These are phyloP conservation scores for Gilbertella persicaria DNA, from an alignment of 371 early-diverging fungal species.

Conservation along the genomic window DNA sequence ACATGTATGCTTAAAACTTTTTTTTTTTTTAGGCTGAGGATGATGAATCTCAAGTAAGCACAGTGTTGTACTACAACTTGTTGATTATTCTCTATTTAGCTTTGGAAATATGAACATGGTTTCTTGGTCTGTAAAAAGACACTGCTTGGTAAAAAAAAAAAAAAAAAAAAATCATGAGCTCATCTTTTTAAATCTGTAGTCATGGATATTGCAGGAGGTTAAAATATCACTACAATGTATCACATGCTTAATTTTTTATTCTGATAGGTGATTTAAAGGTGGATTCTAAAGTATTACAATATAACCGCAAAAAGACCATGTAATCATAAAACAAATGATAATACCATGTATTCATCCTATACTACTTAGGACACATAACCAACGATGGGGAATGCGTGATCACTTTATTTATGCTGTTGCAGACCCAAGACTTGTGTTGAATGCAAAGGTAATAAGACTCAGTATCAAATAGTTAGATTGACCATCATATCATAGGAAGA, in stretches of 20 bases:
- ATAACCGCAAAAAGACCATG: conserved; percentile 44
- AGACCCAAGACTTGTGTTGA: conserved; percentile 46
- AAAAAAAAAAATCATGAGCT: conserved; percentile 1
- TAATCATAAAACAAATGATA: conserved; percentile 11
- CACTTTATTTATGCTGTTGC: conserved; percentile 42
- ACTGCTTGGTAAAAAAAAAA: conserved; percentile 27
- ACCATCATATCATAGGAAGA: conserved; percentile 5
- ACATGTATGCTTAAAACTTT: background rate
- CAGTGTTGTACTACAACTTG: too few species aligned
- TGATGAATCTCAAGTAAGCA: conserved; percentile 7
- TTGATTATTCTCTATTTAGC: conserved; percentile 14
- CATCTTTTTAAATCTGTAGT: conserved; percentile 15
- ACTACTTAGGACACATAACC: conserved; percentile 41
- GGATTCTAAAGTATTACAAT: conserved; percentile 34
- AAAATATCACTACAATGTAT: background rate
- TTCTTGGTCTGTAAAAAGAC: conserved; percentile 35
- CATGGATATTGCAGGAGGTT: conserved; percentile 46
- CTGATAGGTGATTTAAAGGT: conserved; percentile 34
- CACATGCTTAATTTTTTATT: conserved; percentile 2
- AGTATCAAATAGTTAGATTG: background rate
- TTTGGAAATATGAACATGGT: conserved; percentile 38
- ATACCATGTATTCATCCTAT: background rate
- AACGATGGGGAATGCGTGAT: conserved; percentile 46
- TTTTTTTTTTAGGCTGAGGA: background rate
- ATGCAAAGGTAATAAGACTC: conserved; percentile 27